Evolutionary conservation across 768 basidiomycete species (phyloP), one percentile per base, ranked within the genome.

Genomic region (Pisolithus albus): DNA sequence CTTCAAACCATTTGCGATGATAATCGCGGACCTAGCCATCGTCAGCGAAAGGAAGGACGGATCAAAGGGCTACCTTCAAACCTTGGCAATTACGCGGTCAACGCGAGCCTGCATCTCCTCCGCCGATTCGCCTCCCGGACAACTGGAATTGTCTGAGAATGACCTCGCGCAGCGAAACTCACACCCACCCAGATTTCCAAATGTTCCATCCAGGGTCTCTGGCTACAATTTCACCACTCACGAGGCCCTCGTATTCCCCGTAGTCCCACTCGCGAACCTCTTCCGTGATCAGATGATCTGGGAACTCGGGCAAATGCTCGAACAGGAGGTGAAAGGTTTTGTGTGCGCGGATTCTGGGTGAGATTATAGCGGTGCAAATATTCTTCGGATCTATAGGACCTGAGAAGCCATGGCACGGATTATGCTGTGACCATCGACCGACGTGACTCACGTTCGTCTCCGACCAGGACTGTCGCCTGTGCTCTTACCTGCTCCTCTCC

Each of bases 241-340:
- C 64, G 39, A 93, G 78, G 5, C 92, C 93, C 64, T 95, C 93
- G 61, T 89, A 96, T 7, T 88, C 81, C 9, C 94, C 88, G 63
- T 95, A 95, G 61, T 95, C 88, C 91, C 91, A 94, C 65, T 94
- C 92, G 40, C 82, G 74, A 23, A 74, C 83, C 21, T 81, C 77
- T 57, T 90, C 88, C 0, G 84, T 82, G 32, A 81, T 62, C 18
- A 76, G 59, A 60, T 85, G 81, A 52, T 76, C 53, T 2, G 84
- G 85, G 34, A 61, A 48, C 47, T 71, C 53, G 4, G 68, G 65
- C 36, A 77, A 58, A 52, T 78, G 72, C 26, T 68, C 76, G 50
- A 92, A 92, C 32, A 92, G 71, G 43, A 94, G 74, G 46, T 92
- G 80, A 61, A 92, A 95, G 1, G 94, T 98, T 60, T 71, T 80